Evolutionary conservation across 2,329 filamentous ascomycete species (phyloP), one percentile per base, ranked within the genome.

Genomic region (Colletotrichum endophyticum): DNA sequence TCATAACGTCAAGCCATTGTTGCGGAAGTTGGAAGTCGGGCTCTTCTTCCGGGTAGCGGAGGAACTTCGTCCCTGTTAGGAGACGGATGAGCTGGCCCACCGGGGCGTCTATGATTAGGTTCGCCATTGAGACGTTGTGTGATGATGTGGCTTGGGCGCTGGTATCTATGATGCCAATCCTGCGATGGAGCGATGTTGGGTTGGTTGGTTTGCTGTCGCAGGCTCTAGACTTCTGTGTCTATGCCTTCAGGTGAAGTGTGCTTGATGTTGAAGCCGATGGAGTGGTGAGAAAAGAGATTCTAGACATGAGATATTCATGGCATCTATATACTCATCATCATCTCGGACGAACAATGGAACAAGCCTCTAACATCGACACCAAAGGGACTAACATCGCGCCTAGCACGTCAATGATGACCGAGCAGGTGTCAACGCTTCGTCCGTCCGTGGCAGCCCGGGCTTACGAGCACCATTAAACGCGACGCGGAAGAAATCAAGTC

Each of bases 31-130:
- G 80, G 78, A 92, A 94, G 78, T 85, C 90, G 27, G 88, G 79
- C 75, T 84, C 85, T 78, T 94, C 92, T 84, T 93, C 92, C 19
- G 91, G 91, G 76, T 93, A 93, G 74, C 88, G 86, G 15, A 93
- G 84, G 59, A 89, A 80, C 57, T 83, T 86, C 80, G 91, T 91
- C 36, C 83, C 82, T 4, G 91, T 91, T 70, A 88, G 66, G 79
- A 86, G 90, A 79, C 92, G 88, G 78, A 93, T 86, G 66, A 92
- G 78, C 79, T 93, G 91, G 79, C 92, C 92, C 77, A 92, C 79
- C 32, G 91, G 87, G 75, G 91, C 87, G 73, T 93, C 91, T 81
- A 91, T 85, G 73, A 93, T 84, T 69, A 73, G n/a, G 15, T 73
- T 70, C 39, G 73, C 73, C 73, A 73, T 76, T 27, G 64, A 22